Evolutionary conservation across 2,329 filamentous ascomycete genomes (phyloP).

Genomic region (Capronia coronata): DNA sequence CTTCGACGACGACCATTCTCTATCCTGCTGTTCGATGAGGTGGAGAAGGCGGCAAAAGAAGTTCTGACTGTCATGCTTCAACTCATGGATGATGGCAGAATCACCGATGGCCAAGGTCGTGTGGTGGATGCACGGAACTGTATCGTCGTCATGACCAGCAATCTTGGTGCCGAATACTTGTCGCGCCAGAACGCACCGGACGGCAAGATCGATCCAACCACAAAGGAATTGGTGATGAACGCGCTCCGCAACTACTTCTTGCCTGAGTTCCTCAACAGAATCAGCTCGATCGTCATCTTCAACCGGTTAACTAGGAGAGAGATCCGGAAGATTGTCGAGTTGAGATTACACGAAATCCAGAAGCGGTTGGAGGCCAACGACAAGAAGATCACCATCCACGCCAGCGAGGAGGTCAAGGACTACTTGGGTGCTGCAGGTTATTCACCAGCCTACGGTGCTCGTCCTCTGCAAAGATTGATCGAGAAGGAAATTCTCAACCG

Average conservation of each 20-base stretch:
- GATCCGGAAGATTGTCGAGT: slow-evolving; percentile 92
- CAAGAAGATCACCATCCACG: slow-evolving; percentile 76
- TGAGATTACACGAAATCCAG: slow-evolving; percentile 83
- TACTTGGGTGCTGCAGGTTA: slow-evolving; percentile 89
- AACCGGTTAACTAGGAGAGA: slow-evolving; percentile 85
- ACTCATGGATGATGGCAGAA: slow-evolving; percentile 97
- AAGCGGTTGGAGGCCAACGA: slow-evolving; percentile 79
- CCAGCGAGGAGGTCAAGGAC: slow-evolving; percentile 79
- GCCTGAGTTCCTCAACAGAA: slow-evolving; percentile 97
- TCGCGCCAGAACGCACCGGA: slow-evolving; percentile 68
- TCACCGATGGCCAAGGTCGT: slow-evolving; percentile 95
- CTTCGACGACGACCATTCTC: slow-evolving; percentile 94
- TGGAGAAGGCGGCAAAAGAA: slow-evolving; percentile 98
- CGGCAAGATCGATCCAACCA: slow-evolving; percentile 78
- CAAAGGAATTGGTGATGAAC: slow-evolving; percentile 82
- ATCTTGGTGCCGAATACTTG: slow-evolving; percentile 92
- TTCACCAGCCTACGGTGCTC: slow-evolving; percentile 88
- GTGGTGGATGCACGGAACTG: slow-evolving; percentile 94
- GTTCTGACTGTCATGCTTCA: slow-evolving; percentile 94
- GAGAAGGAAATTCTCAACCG: slow-evolving; percentile 96
- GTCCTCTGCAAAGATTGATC: slow-evolving; percentile 80
- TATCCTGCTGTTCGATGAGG: slow-evolving; percentile 94
- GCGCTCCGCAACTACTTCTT: slow-evolving; percentile 93
- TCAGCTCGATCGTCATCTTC: slow-evolving; percentile 94
- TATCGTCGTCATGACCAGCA: slow-evolving; percentile 98